phyloP scores from a whole-genome alignment of 2,329 filamentous ascomycete genomes.

The Talaromyces verruculosus region DNA sequence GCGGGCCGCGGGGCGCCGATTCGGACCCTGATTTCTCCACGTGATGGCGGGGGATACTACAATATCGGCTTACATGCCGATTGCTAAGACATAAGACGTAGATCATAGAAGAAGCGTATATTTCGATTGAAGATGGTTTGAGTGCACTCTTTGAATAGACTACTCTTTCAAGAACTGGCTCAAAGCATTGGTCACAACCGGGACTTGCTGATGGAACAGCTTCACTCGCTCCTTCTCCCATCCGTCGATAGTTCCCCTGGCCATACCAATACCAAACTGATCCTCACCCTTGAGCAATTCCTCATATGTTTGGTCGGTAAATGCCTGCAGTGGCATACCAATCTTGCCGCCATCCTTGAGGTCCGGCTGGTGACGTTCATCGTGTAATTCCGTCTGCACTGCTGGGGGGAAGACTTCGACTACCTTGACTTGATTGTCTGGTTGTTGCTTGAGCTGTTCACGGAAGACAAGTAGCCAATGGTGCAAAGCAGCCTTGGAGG shows the following conservation, averaged over 20 bases:
- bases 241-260: conserved; percentile 24
- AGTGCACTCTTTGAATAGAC: too few species aligned
- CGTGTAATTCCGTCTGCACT: conserved; percentile 59
- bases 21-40: not conserved
- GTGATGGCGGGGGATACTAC: not conserved
- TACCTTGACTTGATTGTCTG: conserved; percentile 51
- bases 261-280: conserved; percentile 53
- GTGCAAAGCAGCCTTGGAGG: conserved; percentile 57
- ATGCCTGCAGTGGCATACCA: conserved; percentile 56
- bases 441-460: conserved; percentile 46
- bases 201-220: conserved; percentile 17
- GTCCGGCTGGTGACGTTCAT: conserved; percentile 55
- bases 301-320: conserved; percentile 52
- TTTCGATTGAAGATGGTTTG: too few species aligned
- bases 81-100: too few species aligned
- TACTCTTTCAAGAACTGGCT: conserved; percentile 12
- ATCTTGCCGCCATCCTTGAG: conserved; percentile 51
- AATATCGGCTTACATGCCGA: not conserved
- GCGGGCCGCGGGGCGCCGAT: conserved; percentile 4
- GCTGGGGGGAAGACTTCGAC: conserved; percentile 57
- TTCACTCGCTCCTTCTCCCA: conserved; percentile 22
- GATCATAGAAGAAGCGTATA: too few species aligned
- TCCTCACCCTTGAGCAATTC: conserved; percentile 51
- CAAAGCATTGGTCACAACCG: conserved; percentile 12
- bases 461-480: conserved; percentile 55